Conservation (phyloP, 1,284 basidiomycete species). For the Wallemia ichthyophaga region DNA sequence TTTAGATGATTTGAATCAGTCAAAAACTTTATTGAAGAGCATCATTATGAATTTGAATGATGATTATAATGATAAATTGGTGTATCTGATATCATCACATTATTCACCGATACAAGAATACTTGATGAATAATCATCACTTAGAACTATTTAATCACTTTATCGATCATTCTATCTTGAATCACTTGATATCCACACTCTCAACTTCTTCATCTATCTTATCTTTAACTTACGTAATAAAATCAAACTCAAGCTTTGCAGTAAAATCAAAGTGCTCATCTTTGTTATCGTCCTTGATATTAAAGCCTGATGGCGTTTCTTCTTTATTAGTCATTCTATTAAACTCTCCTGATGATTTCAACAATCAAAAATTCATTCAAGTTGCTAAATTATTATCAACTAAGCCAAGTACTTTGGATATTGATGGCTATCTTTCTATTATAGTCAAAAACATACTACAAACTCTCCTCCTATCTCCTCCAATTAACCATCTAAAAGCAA, state of each 20-base stretch:
- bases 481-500: background rate
- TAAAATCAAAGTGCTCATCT: background rate
- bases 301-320: background rate
- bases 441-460: background rate
- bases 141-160: background rate
- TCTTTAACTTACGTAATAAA: background rate
- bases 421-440: background rate
- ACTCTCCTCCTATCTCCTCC: background rate
- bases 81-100: background rate
- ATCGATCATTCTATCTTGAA: background rate
- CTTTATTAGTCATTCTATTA: background rate
- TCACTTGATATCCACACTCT: background rate
- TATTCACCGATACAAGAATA: background rate
- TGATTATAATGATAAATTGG: background rate
- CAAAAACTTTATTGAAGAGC: background rate
- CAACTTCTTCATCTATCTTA: background rate
- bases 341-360: background rate
- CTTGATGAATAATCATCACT: background rate
- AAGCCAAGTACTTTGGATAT: background rate
- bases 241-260: background rate
- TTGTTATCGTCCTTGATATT: background rate
- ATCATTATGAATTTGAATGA: background rate
- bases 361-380: background rate
- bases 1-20: background rate
- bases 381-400: background rate